A percentile compares a stretch with the other conserved stretches of the same genome.
Evolutionary conservation across 768 basidiomycete species (phyloP).

Genomic region (Ephemerocybe angulata): DNA sequence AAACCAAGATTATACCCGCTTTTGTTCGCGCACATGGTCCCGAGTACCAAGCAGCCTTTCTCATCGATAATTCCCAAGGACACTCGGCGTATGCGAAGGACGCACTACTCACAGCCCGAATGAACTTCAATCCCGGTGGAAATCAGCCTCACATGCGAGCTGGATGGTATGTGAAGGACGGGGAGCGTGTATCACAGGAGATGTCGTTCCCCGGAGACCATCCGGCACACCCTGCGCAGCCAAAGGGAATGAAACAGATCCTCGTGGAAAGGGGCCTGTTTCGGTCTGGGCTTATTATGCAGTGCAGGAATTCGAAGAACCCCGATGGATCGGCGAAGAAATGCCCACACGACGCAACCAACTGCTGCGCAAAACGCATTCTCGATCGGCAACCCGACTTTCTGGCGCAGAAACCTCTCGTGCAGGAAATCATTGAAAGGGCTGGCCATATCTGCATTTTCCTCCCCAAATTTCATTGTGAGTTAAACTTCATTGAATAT

Average conservation of each 20-base stretch:
- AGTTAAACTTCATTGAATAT: conserved; percentile 37
- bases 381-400: conserved; percentile 20
- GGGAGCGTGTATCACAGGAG: conserved; percentile 18
- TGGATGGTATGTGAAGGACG: conserved; percentile 5
- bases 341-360: conserved; percentile 10
- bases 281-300: conserved; percentile 19
- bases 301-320: conserved; percentile 32
- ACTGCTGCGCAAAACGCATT: conserved; percentile 28
- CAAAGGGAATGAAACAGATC: conserved; percentile 36
- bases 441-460: conserved; percentile 20
- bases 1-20: no score
- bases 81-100: conserved; percentile 7
- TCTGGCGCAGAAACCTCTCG: conserved; percentile 15
- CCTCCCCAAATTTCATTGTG: conserved; percentile 32
- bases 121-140: no score
- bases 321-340: no score
- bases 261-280: conserved; percentile 23
- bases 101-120: no score
- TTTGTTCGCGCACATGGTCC: no score
- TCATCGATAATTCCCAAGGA: conserved; percentile 16
- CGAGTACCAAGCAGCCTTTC: background rate
- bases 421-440: conserved; percentile 14
- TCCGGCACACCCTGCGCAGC: conserved; percentile 26
- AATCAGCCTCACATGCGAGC: no score
- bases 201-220: conserved; percentile 32